These are phyloP conservation scores for Leucosporidium yakuticum DNA, from an alignment of 768 basidiomycete genomes.

Conservation along the genomic window DNA sequence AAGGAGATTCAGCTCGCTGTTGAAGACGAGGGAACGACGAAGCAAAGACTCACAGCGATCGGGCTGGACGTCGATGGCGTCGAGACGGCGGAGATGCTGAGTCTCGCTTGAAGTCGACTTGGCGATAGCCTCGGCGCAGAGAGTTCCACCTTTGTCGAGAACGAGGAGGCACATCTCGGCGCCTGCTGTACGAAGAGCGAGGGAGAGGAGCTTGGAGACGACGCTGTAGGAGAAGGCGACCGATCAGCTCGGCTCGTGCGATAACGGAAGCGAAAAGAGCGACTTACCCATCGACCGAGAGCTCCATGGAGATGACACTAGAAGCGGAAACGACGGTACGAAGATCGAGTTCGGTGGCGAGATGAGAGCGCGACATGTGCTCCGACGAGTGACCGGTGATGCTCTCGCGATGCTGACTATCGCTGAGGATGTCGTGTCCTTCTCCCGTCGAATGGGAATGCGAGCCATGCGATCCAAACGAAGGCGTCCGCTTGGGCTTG, in stretches of 20 bases:
- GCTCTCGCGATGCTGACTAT: no score
- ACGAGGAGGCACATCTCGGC: slow-evolving; percentile 32
- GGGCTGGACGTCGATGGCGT: slow-evolving; percentile 20
- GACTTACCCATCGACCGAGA: slow-evolving; percentile 22
- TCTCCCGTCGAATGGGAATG: no score
- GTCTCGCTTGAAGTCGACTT: slow-evolving; percentile 15
- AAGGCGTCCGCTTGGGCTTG: no score
- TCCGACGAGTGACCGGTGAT: neutral
- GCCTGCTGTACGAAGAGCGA: slow-evolving; percentile 26
- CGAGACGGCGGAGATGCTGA: slow-evolving; percentile 22
- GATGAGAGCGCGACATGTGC: slow-evolving; percentile 2
- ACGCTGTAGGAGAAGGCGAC: neutral
- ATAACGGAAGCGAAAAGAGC: neutral
- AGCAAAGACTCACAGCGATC: slow-evolving; percentile 6
- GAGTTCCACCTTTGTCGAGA: slow-evolving; percentile 27
- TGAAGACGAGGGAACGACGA: neutral
- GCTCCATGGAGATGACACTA: slow-evolving; percentile 18
- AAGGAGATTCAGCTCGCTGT: accelerated
- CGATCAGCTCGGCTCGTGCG: neutral
- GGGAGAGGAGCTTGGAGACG: slow-evolving; percentile 31
- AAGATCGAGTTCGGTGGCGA: slow-evolving; percentile 31
- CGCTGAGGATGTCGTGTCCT: no score
- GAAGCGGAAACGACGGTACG: slow-evolving; percentile 22
- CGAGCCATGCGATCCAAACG: no score
- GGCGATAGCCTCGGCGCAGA: slow-evolving; percentile 26